These are phyloP conservation scores for Colletotrichum brevisporum DNA, from an alignment of 2,329 filamentous ascomycete species.

Conservation along the genomic window DNA sequence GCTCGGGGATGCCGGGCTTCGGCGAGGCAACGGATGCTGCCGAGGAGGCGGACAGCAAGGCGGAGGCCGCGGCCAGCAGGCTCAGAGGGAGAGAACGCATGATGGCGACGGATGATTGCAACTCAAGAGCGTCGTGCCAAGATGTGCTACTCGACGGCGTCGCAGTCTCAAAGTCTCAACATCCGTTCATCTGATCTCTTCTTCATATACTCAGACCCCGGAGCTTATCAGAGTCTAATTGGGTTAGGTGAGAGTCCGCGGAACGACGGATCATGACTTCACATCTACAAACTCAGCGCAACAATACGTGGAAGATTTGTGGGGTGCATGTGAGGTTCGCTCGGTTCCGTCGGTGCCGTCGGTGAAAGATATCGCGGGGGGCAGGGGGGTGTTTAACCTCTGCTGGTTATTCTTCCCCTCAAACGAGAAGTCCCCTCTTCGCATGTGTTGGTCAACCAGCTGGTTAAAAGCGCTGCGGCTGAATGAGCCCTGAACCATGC, in stretches of 20 bases:
- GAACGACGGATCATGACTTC: not conserved
- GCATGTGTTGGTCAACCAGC: not conserved
- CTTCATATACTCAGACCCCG: slow-evolving; percentile 11
- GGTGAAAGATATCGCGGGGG: slow-evolving; percentile 28
- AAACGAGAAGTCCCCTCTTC: slow-evolving; percentile 1
- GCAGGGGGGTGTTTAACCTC: not conserved
- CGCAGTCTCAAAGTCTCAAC: not conserved
- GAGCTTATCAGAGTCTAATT: not conserved
- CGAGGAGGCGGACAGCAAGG: slow-evolving; percentile 1
- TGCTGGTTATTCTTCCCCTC: not conserved
- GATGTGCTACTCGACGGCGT: not conserved
- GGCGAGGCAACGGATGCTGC: slow-evolving; percentile 9
- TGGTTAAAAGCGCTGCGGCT: slow-evolving; percentile 18
- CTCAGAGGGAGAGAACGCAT: slow-evolving; percentile 13
- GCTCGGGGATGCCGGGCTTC: slow-evolving; percentile 10
- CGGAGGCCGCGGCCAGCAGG: slow-evolving; percentile 19
- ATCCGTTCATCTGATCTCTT: not conserved
- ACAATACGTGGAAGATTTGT: slow-evolving; percentile 40
- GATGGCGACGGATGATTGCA: not conserved
- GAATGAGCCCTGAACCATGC: slow-evolving; percentile 4
- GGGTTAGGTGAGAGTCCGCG: not conserved
- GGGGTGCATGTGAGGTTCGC: slow-evolving; percentile 7
- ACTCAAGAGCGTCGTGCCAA: not conserved
- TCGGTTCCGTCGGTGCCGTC: slow-evolving; percentile 32
- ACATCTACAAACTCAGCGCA: not conserved